A percentile compares a stretch with the other conserved stretches of the same genome.
Conservation (phyloP, 148 eudicot species). For the Rhododendron molle region DNA sequence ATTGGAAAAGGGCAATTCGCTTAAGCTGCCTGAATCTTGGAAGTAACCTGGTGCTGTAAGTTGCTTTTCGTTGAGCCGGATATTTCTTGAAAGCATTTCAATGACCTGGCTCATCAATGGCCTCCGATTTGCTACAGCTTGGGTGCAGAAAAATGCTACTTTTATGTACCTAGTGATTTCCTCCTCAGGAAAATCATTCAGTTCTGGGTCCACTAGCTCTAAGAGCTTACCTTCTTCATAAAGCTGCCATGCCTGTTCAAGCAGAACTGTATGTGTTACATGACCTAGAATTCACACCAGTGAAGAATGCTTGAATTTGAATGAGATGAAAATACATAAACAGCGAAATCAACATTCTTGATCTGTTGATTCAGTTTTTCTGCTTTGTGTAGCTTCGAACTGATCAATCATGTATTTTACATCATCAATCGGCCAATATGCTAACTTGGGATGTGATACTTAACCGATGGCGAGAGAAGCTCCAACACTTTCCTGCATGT, state of each 20-base stretch:
- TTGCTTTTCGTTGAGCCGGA: conserved; percentile 60
- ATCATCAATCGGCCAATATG: background rate
- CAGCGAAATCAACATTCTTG: background rate
- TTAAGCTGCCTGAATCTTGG: conserved; percentile 28
- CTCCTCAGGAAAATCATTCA: conserved; percentile 56
- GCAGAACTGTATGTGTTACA: background rate
- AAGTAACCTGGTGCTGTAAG: conserved; percentile 72
- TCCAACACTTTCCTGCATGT: background rate
- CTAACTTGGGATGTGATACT: background rate
- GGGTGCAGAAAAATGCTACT: conserved; percentile 89
- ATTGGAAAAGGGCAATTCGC: conserved; percentile 18
- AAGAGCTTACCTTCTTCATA: conserved; percentile 61
- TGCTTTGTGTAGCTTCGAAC: background rate
- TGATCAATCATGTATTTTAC: background rate
- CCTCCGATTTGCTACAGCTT: conserved; percentile 68
- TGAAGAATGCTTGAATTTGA: conserved; percentile 1
- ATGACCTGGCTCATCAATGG: conserved; percentile 84
- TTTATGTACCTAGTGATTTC: conserved; percentile 56
- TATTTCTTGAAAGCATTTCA: conserved; percentile 66
- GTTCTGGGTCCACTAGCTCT: conserved; percentile 73
- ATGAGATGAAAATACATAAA: background rate
- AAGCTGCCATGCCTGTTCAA: conserved; percentile 75
- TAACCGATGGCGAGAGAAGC: background rate
- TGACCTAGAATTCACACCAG: background rate
- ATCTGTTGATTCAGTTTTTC: background rate